These are phyloP conservation scores for Hibiscus tridactylites DNA, from an alignment of 345 rosid species.

Conservation along the genomic window DNA sequence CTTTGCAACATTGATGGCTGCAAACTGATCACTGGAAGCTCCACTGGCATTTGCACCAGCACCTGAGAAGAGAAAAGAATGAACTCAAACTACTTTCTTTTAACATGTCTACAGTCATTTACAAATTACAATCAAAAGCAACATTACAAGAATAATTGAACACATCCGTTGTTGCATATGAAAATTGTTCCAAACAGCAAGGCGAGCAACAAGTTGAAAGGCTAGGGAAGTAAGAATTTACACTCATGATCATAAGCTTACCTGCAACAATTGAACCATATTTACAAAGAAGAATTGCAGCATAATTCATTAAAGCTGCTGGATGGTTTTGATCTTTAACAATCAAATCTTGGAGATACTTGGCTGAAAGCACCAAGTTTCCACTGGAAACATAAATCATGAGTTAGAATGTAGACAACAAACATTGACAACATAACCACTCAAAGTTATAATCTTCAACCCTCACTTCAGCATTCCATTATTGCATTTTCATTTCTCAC, in stretches of 20 bases:
- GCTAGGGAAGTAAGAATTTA: not conserved
- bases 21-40: constrained; percentile 46
- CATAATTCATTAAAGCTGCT: constrained; percentile 75
- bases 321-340: constrained; percentile 95
- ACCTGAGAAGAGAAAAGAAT: constrained; percentile 37
- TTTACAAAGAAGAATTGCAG: constrained; percentile 74
- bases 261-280: constrained; percentile 75
- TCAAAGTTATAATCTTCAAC: not conserved
- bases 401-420: constrained; percentile 1
- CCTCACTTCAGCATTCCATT: not conserved
- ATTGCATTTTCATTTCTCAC: no score
- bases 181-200: not conserved
- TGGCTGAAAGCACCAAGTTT: constrained; percentile 68
- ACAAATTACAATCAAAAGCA: not conserved
- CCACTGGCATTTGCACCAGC: constrained; percentile 73
- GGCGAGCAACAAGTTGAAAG: not conserved
- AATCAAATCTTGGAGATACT: constrained; percentile 80
- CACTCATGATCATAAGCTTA: constrained; percentile 22
- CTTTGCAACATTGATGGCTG: constrained; percentile 63
- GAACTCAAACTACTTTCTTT: not conserved
- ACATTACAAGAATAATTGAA: not conserved
- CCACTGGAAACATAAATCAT: constrained; percentile 47
- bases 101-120: not conserved
- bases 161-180: not conserved
- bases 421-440: not conserved